A percentile compares a stretch with the other conserved stretches of the same genome.
Evolutionary conservation across 2,329 filamentous ascomycete genomes (phyloP).

Genomic region (Trichoderma cornu-damae): DNA sequence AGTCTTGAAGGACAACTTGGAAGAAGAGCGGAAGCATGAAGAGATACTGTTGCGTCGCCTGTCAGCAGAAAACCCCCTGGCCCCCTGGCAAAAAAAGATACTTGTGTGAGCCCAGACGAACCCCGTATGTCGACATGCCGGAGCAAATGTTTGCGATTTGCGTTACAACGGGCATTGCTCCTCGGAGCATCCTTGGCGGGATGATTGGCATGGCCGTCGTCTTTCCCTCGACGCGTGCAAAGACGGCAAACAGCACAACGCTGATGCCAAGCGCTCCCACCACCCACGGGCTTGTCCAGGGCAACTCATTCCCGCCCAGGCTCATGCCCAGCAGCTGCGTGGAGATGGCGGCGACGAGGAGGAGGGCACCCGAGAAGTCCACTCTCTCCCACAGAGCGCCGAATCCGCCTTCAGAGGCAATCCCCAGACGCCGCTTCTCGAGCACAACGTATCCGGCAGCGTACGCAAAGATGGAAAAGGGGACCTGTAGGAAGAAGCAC

Average conservation of each 20-base stretch:
- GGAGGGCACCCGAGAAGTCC: conserved; percentile 52
- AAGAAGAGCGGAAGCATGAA: conserved; percentile 69
- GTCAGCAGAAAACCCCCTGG: conserved; percentile 17
- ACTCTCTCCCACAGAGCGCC: conserved; percentile 48
- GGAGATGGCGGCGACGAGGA: conserved; percentile 55
- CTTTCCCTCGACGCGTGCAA: conserved; percentile 45
- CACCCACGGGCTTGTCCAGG: conserved; percentile 48
- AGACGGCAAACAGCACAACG: conserved; percentile 38
- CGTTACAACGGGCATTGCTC: conserved; percentile 48
- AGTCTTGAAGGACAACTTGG: conserved; percentile 60
- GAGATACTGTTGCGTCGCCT: conserved; percentile 43
- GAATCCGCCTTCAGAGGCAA: conserved; percentile 30
- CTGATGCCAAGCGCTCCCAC: conserved; percentile 42
- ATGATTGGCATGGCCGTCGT: conserved; percentile 50
- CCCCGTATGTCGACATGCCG: conserved; percentile 57
- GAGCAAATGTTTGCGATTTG: conserved; percentile 56
- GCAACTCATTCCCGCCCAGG: conserved; percentile 50
- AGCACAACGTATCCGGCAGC: conserved; percentile 48
- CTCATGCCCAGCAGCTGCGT: conserved; percentile 52
- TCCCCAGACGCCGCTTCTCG: conserved; percentile 25
- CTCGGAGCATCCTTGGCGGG: conserved; percentile 52
- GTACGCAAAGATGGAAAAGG: conserved; percentile 52
- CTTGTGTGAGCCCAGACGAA: conserved; percentile 32
- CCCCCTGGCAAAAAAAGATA: background rate
- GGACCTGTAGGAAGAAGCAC: conserved; percentile 60